These are phyloP conservation scores for Saprolegnia parasitica DNA, from an alignment of 352 stramenopile species.

Conservation along the genomic window DNA sequence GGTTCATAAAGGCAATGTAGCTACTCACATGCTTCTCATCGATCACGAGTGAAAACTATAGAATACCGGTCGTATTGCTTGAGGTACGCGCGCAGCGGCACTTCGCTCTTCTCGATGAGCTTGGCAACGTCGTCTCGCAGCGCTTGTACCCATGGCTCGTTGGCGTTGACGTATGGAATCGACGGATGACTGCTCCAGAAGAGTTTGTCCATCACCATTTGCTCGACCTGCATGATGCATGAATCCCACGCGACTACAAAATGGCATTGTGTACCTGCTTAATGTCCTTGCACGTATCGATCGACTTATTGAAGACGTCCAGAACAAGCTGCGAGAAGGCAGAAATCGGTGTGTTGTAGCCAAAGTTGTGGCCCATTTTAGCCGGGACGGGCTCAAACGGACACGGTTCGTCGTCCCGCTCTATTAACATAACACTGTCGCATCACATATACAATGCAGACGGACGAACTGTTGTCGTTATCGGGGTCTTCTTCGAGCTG, in stretches of 20 bases:
- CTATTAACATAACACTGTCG: slow-evolving; percentile 53
- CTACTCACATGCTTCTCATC: no score
- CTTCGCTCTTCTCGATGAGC: slow-evolving; percentile 49
- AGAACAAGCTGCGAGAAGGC: slow-evolving; percentile 85
- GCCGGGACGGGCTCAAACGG: slow-evolving; percentile 45
- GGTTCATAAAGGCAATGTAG: slow-evolving; percentile 86
- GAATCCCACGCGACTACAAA: no score
- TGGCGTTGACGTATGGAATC: slow-evolving; percentile 76
- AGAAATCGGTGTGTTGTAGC: slow-evolving; percentile 59
- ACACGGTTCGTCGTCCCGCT: slow-evolving; percentile 53
- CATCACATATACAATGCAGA: slow-evolving; percentile 44
- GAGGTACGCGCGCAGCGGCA: slow-evolving; percentile 72
- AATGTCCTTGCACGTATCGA: slow-evolving; percentile 78
- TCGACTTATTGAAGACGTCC: slow-evolving; percentile 68
- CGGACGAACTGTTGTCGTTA: slow-evolving; percentile 45
- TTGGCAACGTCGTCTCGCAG: slow-evolving; percentile 52
- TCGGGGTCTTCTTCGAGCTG: slow-evolving; percentile 11
- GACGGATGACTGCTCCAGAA: slow-evolving; percentile 93
- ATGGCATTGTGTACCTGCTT: slow-evolving; percentile 75
- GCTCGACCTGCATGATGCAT: slow-evolving; percentile 86
- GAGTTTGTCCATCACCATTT: slow-evolving; percentile 91
- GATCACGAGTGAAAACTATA: no score
- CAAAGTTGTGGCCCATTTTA: slow-evolving; percentile 58
- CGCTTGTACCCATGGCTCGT: slow-evolving; percentile 49
- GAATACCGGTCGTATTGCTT: slow-evolving; percentile 77